These are phyloP conservation scores for Trametes meyenii DNA, from an alignment of 768 basidiomycete genomes.

Conservation along the genomic window DNA sequence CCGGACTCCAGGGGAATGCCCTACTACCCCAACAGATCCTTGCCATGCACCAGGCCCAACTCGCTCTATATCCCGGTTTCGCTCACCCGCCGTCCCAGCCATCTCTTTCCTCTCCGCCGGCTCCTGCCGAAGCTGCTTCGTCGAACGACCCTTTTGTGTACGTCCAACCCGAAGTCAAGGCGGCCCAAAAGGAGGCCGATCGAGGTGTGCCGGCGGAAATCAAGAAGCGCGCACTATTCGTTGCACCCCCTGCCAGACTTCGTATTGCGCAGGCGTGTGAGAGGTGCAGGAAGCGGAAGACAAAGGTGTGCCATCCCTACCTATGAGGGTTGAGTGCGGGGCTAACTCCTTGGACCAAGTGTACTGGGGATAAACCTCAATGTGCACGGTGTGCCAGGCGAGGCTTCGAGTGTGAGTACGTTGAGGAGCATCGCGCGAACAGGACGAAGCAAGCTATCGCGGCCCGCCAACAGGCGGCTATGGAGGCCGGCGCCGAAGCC, in stretches of 20 bases:
- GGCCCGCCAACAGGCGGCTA: background rate
- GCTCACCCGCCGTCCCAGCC: background rate
- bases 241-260: background rate
- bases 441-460: constrained; percentile 9
- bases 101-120: background rate
- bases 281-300: constrained; percentile 22
- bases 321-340: background rate
- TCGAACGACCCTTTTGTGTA: background rate
- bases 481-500: background rate
- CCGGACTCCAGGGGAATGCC: background rate
- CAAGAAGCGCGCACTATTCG: constrained; percentile 13
- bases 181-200: background rate
- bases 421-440: constrained; percentile 20
- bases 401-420: constrained; percentile 19
- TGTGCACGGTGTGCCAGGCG: constrained; percentile 16
- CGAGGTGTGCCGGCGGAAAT: background rate
- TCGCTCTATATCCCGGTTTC: background rate
- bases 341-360: background rate
- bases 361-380: constrained; percentile 15
- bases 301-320: constrained; percentile 10
- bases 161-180: background rate
- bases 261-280: constrained; percentile 24
- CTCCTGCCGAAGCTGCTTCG: background rate
- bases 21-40: background rate
- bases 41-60: background rate